These are phyloP conservation scores for Podospora pseudopauciseta DNA, from an alignment of 495 filamentous ascomycete genomes.

Conservation along the genomic window DNA sequence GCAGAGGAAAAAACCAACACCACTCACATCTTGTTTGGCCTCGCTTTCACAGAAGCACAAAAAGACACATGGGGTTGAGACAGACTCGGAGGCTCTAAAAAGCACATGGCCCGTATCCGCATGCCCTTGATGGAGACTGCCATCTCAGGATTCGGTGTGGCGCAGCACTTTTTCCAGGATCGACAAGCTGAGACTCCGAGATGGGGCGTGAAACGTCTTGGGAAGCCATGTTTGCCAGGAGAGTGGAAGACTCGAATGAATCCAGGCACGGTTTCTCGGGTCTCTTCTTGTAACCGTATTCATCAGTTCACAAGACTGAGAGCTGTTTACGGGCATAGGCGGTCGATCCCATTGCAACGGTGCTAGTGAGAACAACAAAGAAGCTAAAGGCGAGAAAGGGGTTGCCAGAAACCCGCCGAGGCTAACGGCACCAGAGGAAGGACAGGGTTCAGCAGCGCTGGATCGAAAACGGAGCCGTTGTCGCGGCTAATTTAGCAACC, in stretches of 20 bases:
- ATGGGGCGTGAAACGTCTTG: slow-evolving; percentile 35
- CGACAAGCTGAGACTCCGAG: slow-evolving; percentile 38
- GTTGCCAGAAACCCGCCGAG: slow-evolving; percentile 3
- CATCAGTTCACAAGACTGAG: not conserved
- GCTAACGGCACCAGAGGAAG: slow-evolving; percentile 10
- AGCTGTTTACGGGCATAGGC: not conserved
- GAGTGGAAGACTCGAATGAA: not conserved
- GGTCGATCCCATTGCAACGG: not conserved
- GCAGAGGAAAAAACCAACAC: not conserved
- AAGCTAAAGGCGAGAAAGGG: not conserved
- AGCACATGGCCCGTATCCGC: not conserved
- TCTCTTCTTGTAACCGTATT: not conserved
- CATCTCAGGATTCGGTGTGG: slow-evolving; percentile 19
- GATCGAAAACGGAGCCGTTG: slow-evolving; percentile 18
- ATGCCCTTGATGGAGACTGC: not conserved
- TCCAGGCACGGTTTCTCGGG: not conserved
- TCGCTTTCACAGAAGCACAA: not conserved
- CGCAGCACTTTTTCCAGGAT: slow-evolving; percentile 31
- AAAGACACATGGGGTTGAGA: not conserved
- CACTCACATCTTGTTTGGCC: not conserved
- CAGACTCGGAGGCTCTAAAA: slow-evolving; percentile 1
- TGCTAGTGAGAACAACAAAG: not conserved
- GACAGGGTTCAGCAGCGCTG: not conserved
- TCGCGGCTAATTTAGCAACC: slow-evolving; percentile 16
- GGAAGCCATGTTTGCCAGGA: slow-evolving; percentile 10